Base-by-base conservation (phyloP, 768 basidiomycete species). In the Mycena sanguinolenta region DNA sequence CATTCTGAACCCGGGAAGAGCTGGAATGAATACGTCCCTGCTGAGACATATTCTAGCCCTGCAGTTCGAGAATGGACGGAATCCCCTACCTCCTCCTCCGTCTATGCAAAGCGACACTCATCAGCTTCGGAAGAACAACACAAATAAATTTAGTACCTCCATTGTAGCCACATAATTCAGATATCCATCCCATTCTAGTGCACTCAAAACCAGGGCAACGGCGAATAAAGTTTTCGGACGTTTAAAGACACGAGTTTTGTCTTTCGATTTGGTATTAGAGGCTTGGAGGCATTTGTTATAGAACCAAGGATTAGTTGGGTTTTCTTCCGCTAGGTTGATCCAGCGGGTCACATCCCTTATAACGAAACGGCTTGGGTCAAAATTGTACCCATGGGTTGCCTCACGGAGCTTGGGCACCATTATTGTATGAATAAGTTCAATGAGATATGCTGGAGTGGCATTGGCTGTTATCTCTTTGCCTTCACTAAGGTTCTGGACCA, bases 401-500 rank as follows among this genome's bases (percentile, higher is more conserved):
- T 23, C 36, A 16, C 16, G 9, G 8, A 63, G 62, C 52, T 27
- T 25, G 5, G 36, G 36, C 14, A 17, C 32, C 63, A 65, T 65
- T 2, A 14, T 38, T 4, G 16, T 10, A 6, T 42, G 39, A 17
- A 65, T 30, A 5, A 42, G 38, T 10, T 49, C n/a, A 3, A 55
- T 65, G 2, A 65, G 27, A 23, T 34, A 34, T 3, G 54, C 25
- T 3, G 65, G 55, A 10, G 65, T 66, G 3, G 25, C 7, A 38
- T 39, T 57, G 1, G 44, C 65, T 25, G 65, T 28, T 4, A 66
- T 50, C 23, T 58, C 44, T 28, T 66, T 66, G 12, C 57, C 65
- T 23, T 66, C 65, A 49, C 42, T 46, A 16, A 66, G 65, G 21
- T 65, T 65, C 65, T 65, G 14, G 12, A 57, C 34, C 19, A 44